Percentiles rank a stretch among this genome's conserved stretches.
Conservation (phyloP, 495 filamentous ascomycete genomes). For the Neurospora tetraspora region DNA sequence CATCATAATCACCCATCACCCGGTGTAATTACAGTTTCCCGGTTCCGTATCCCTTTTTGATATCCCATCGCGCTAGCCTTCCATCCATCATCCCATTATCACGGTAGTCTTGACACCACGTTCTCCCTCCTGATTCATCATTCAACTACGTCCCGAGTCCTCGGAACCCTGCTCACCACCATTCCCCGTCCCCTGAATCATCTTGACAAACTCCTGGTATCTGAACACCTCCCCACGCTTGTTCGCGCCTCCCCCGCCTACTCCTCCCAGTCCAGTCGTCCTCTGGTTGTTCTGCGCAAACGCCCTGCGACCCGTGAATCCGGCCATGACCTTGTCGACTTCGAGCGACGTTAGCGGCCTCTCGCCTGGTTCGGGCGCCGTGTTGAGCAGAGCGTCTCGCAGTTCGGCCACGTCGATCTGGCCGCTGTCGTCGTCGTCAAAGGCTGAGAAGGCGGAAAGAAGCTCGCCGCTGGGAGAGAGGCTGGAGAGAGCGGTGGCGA, state of each 20-base stretch:
- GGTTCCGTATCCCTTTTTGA: neutral
- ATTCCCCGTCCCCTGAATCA: constrained; percentile 36
- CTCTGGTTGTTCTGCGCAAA: constrained; percentile 47
- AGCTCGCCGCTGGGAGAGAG: constrained; percentile 70
- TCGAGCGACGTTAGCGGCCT: constrained; percentile 58
- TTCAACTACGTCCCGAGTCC: constrained; percentile 5
- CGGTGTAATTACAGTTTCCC: neutral
- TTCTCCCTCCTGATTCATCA: constrained; percentile 6
- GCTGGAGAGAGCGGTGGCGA: constrained; percentile 60
- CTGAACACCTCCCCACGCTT: constrained; percentile 64
- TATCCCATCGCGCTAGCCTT: neutral
- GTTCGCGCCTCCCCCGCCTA: constrained; percentile 25
- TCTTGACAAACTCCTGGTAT: constrained; percentile 67
- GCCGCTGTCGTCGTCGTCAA: constrained; percentile 91
- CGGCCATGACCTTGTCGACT: constrained; percentile 71
- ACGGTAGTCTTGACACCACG: neutral
- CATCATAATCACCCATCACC: neutral
- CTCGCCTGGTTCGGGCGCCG: constrained; percentile 65
- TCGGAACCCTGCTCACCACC: constrained; percentile 25
- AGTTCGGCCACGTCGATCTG: constrained; percentile 80
- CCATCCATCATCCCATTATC: neutral
- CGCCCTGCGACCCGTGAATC: constrained; percentile 71
- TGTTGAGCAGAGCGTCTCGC: constrained; percentile 71
- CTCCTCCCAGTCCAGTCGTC: neutral
- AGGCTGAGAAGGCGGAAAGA: constrained; percentile 78